A percentile compares a stretch with the other conserved stretches of the same genome.
Evolutionary conservation across 495 filamentous ascomycete genomes (phyloP).

Genomic region (Lindgomyces ingoldianus): DNA sequence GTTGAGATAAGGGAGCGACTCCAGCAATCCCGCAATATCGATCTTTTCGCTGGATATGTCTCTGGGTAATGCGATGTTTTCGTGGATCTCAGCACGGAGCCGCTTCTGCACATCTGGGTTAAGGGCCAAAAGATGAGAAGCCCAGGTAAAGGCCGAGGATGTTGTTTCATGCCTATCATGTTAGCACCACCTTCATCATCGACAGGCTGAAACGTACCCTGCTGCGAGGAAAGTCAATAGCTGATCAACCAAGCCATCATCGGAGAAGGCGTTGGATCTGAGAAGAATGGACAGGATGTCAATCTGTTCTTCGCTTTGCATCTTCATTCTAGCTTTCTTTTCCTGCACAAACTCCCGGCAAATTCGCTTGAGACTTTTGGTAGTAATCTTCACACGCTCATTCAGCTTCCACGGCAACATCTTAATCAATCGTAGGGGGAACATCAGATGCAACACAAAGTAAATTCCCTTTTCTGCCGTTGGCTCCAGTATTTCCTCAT

Average conservation of each 20-base stretch:
- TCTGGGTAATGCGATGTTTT: constrained; percentile 42
- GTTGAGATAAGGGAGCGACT: constrained; percentile 56
- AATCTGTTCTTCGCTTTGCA: constrained; percentile 20
- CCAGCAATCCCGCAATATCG: constrained; percentile 46
- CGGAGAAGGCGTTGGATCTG: constrained; percentile 48
- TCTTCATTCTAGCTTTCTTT: constrained; percentile 44
- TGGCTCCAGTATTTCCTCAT: constrained; percentile 52
- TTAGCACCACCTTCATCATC: no score
- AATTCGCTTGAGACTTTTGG: constrained; percentile 27
- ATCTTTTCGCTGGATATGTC: neutral
- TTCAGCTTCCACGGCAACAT: constrained; percentile 38
- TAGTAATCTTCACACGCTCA: constrained; percentile 32
- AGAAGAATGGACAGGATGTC: constrained; percentile 45
- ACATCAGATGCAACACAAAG: constrained; percentile 50
- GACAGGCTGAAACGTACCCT: constrained; percentile 46
- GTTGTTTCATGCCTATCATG: constrained; percentile 55
- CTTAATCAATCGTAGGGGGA: constrained; percentile 43
- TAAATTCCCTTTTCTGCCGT: constrained; percentile 53
- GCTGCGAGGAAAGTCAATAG: constrained; percentile 59
- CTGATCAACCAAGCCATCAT: constrained; percentile 56
- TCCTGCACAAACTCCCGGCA: constrained; percentile 39
- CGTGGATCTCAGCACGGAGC: constrained; percentile 53
- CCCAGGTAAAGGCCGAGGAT: constrained; percentile 56
- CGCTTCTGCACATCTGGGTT: constrained; percentile 52
- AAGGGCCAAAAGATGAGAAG: constrained; percentile 53